Base-by-base conservation (phyloP, 257 asterid genomes). In the Ilex asprella region DNA sequence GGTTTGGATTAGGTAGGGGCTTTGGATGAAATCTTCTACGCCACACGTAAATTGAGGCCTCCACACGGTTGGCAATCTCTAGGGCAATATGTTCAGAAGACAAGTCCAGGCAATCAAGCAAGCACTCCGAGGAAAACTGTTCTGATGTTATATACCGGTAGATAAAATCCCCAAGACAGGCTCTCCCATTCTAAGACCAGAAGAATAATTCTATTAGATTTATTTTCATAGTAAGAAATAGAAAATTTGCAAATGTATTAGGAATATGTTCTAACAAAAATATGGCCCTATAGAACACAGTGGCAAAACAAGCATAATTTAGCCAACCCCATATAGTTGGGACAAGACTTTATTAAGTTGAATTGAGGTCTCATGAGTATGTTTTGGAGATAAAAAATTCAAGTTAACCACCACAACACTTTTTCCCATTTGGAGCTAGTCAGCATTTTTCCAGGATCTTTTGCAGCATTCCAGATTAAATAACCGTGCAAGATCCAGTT, bases 41-140 rank as follows among this genome's bases (percentile, higher is more conserved):
- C 97, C 97, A 91, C 55, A 83, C 83, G 11, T 81, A 74, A 29
- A 78, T 78, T 13, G 93, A 82, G 64, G 95, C 91, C 84, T 90
- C 97, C 55, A 81, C 80, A 12, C 87, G 80, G 69, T 90, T 87
- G 58, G 92, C 97, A 66, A 85, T 75, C 67, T 90, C 97, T 55
- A 87, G 53, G 43, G 95, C 84, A 53, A 75, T 67, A 32, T 82
- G 89, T 61, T 90, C 95, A 1, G 90, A 81, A 7, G 97, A 79
- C 39, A 87, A 69, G 65, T 90, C 97, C 6, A 85, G 84, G 68
- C 92, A 87, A 76, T 90, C 95, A 16, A 89, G 95, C 80, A 87
- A 74, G 75, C 88, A 81, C 66, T 87, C 94, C 0, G 95, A 72
- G 31, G 94, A 87, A 83, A 85, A 89, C 56, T 85, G 86, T 11